Conservation (phyloP, 768 basidiomycete species). For the Lentinula sp. region DNA sequence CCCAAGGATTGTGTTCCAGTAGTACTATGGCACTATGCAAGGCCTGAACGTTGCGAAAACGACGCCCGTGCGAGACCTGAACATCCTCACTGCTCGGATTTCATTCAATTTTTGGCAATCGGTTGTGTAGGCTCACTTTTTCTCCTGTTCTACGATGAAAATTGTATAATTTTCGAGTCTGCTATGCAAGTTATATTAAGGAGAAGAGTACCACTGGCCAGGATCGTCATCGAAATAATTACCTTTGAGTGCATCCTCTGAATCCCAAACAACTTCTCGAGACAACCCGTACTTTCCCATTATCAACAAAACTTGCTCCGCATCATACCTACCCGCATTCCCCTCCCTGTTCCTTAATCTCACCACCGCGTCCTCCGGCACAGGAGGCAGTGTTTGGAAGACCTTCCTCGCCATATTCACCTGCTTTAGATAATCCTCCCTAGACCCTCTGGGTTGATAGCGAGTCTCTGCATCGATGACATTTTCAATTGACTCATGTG, state of each 20-base stretch:
- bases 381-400: slow-evolving; percentile 60
- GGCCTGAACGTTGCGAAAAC: no score
- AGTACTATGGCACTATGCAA: no score
- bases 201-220: slow-evolving; percentile 7
- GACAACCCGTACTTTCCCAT: slow-evolving; percentile 48
- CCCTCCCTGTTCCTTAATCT: slow-evolving; percentile 14
- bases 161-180: no score
- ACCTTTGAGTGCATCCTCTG: slow-evolving; percentile 42
- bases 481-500: slow-evolving; percentile 67
- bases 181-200: no score
- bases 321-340: slow-evolving; percentile 24
- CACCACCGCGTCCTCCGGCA: slow-evolving; percentile 20
- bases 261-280: slow-evolving; percentile 34
- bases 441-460: slow-evolving; percentile 42
- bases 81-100: no score
- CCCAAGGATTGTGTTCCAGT: no score
- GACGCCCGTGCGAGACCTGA: no score
- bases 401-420: slow-evolving; percentile 56
- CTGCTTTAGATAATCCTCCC: slow-evolving; percentile 54
- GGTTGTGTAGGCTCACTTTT: no score
- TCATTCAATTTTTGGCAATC: no score
- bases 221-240: slow-evolving; percentile 70
- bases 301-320: slow-evolving; percentile 35
- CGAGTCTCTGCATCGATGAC: slow-evolving; percentile 48
- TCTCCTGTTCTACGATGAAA: no score